Conservation (phyloP, 1,139 yeast genomes). For the Candida sp. region DNA sequence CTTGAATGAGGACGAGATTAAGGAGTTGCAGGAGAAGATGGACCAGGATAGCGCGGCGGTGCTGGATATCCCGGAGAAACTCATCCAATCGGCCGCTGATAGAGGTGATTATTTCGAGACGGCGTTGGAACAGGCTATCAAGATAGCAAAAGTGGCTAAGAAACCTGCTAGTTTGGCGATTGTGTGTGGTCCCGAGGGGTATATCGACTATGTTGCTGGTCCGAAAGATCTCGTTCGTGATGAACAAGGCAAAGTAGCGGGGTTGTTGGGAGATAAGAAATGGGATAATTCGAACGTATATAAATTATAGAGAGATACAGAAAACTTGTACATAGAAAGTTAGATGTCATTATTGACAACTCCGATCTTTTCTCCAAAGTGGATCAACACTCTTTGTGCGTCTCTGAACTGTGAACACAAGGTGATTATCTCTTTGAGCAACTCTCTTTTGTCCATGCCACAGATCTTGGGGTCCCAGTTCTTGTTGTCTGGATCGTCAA, state of each 20-base stretch:
- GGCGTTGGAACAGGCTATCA: slow-evolving; percentile 61
- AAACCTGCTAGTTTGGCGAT: slow-evolving; percentile 55
- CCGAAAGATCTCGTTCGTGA: slow-evolving; percentile 52
- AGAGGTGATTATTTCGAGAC: slow-evolving; percentile 32
- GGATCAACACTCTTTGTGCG: slow-evolving; percentile 75
- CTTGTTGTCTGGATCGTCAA: slow-evolving; percentile 24
- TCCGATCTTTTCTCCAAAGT: slow-evolving; percentile 61
- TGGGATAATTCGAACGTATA: slow-evolving; percentile 72
- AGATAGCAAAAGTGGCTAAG: slow-evolving; percentile 30
- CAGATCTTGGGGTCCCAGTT: slow-evolving; percentile 54
- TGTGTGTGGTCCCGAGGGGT: slow-evolving; percentile 95
- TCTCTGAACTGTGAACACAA: slow-evolving; percentile 82
- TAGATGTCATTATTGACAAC: slow-evolving; percentile 25
- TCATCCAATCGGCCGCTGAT: slow-evolving; percentile 9
- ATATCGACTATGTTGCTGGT: slow-evolving; percentile 75
- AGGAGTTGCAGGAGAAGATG: slow-evolving; percentile 34
- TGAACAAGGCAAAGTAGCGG: slow-evolving; percentile 67
- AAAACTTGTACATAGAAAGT: slow-evolving; percentile 11
- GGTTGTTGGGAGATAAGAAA: slow-evolving; percentile 65
- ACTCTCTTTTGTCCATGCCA: slow-evolving; percentile 62
- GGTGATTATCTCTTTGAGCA: slow-evolving; percentile 68
- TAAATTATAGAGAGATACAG: slow-evolving; percentile 42
- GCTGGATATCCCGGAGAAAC: not conserved
- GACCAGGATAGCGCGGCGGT: slow-evolving; percentile 2
- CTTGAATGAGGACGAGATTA: slow-evolving; percentile 30